phyloP scores from a whole-genome alignment of 805 yeast species.

The Sugiyamaella chiloensis region DNA sequence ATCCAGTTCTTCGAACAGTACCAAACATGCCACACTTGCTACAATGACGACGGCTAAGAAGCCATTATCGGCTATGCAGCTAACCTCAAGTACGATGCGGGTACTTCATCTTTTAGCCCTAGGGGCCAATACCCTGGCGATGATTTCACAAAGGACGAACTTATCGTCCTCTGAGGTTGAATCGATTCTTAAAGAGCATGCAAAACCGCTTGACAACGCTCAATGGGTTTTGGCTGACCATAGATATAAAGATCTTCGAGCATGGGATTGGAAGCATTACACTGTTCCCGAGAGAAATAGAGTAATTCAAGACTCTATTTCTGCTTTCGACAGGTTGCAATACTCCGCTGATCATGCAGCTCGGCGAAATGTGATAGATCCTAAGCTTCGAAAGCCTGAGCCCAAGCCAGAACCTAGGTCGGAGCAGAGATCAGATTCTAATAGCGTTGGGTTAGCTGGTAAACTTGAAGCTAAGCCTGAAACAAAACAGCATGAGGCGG shows the following conservation, averaged over 20 bases:
- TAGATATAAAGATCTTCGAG: conserved; percentile 31
- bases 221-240: conserved; percentile 28
- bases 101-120: conserved; percentile 47
- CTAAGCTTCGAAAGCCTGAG: conserved; percentile 22
- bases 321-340: conserved; percentile 31
- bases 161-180: conserved; percentile 30
- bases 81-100: conserved; percentile 32
- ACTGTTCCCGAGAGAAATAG: conserved; percentile 31
- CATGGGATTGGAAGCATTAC: conserved; percentile 39
- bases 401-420: background rate
- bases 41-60: conserved; percentile 17
- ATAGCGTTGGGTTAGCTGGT: too few species aligned
- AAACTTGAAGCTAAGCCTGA: too few species aligned
- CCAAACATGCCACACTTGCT: conserved; percentile 8
- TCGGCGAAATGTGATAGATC: conserved; percentile 30
- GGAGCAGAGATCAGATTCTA: background rate
- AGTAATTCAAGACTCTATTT: conserved; percentile 30
- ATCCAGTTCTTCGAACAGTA: background rate
- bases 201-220: conserved; percentile 31
- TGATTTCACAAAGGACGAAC: conserved; percentile 33
- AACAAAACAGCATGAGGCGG: too few species aligned
- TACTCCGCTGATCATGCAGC: conserved; percentile 29
- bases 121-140: conserved; percentile 42
- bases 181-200: conserved; percentile 33
- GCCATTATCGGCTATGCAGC: conserved; percentile 24